Base-by-base conservation (phyloP, 768 basidiomycete genomes). In the Chalciporus sphaerocephalus region DNA sequence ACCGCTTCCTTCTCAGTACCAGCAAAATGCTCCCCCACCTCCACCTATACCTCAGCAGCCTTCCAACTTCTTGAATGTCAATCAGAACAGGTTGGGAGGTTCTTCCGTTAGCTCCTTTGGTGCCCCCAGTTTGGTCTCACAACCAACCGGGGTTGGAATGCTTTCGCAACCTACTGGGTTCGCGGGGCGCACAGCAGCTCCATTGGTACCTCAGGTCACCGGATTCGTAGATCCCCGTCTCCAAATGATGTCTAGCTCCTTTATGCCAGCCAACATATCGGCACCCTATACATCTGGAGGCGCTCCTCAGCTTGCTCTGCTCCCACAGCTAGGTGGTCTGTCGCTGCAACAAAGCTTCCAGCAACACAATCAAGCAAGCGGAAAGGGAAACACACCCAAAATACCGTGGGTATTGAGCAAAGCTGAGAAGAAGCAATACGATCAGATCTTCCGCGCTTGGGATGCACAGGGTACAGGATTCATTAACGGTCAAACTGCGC, bases 371-470 rank as follows among this genome's bases (percentile, higher is more conserved):
- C 82, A 91, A 62, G 71, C 79, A 15, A 79, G 81, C 21, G 74
- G 83, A 6, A 87, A 87, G 13, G 75, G 80, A 2, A 61, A 78
- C 0, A 70, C 79, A 13, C 83, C 83, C 22, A 81, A 79, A 57
- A 74, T 96, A 30, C 81, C 91, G 0, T 99, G 96, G 96, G 79
- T 83, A 0, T 69, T 97, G 42, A 81, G 81, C 4, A 87, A 88
- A 65, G 77, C 80, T 5, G 96, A 99, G 73, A 94, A 94, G 76
- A 95, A 96, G 73, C 86, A 85, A 53, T 99, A 98, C 57, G 91
- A 98, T 62, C 79, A 87, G 58, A 94, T 98, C 58, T 99, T 99
- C 71, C 75, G 95, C 48, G 86, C 90, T n/a, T 99, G 96, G 96
- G 95, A 97, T 61, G 67, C 81, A 0, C 74, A 79, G 32, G 73